Evolutionary conservation across 352 stramenopile genomes (phyloP).

Genomic region (Hyaloperonospora brassicae): DNA sequence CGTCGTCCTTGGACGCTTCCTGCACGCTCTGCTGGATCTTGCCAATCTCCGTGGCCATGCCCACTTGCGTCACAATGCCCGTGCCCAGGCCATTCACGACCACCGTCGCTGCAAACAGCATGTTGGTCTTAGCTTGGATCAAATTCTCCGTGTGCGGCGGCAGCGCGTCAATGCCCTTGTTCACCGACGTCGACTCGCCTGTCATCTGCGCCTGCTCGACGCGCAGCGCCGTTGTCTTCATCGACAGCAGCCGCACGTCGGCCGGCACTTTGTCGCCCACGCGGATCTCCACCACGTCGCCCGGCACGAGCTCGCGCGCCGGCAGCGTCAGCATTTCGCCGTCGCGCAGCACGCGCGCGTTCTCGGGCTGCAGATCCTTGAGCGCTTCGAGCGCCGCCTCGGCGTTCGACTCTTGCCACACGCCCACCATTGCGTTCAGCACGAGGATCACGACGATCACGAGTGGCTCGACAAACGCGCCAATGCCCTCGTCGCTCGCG

Average conservation of each 20-base stretch:
- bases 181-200: constrained; percentile 91
- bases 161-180: constrained; percentile 85
- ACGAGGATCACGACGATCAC: constrained; percentile 97
- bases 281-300: constrained; percentile 94
- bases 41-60: constrained; percentile 98
- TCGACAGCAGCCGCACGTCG: constrained; percentile 91
- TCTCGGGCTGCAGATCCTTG: constrained; percentile 92
- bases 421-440: constrained; percentile 93
- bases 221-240: constrained; percentile 92
- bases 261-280: constrained; percentile 97
- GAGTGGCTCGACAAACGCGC: constrained; percentile 93
- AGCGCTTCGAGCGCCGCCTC: constrained; percentile 91
- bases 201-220: constrained; percentile 96
- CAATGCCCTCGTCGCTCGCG: constrained; percentile 60
- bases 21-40: constrained; percentile 94
- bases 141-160: constrained; percentile 59
- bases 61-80: constrained; percentile 92
- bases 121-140: constrained; percentile 91
- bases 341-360: constrained; percentile 83
- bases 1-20: constrained; percentile 88
- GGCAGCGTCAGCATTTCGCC: constrained; percentile 80
- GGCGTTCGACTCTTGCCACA: constrained; percentile 94
- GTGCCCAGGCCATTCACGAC: constrained; percentile 92
- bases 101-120: constrained; percentile 97
- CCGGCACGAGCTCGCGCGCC: constrained; percentile 90